These are phyloP conservation scores for Bruguiera gymnorhiza DNA, from an alignment of 345 rosid species.

Conservation along the genomic window DNA sequence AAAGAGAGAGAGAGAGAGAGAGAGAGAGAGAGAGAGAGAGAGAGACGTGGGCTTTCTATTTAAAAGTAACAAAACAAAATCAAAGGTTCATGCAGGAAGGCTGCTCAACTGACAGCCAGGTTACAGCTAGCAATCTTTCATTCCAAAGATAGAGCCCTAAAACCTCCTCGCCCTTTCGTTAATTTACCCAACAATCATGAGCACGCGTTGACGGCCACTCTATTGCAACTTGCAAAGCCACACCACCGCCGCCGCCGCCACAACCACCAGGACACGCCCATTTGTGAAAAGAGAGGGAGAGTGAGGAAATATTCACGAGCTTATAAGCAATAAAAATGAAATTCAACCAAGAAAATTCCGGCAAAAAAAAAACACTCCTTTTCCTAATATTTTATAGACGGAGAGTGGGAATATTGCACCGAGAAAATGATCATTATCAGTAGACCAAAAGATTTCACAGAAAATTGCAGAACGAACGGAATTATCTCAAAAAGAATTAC, in stretches of 20 bases:
- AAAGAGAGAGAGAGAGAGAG: no score
- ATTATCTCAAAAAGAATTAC: no score
- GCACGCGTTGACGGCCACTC: conserved; percentile 45
- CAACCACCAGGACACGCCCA: not conserved
- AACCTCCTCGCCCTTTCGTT: conserved; percentile 29
- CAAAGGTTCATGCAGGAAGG: conserved; percentile 80
- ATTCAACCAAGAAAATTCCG: not conserved
- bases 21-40: not conserved
- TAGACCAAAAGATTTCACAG: no score
- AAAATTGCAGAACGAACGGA: no score
- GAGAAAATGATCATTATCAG: no score
- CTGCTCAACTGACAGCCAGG: conserved; percentile 89
- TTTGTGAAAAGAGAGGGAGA: conserved; percentile 14
- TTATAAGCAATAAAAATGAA: no score
- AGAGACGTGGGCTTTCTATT: not conserved
- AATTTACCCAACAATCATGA: conserved; percentile 33
- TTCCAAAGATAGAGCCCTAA: conserved; percentile 52
- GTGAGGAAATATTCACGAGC: no score
- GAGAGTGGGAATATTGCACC: no score
- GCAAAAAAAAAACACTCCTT: no score
- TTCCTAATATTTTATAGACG: no score
- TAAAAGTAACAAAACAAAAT: conserved; percentile 7
- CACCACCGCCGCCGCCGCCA: not conserved
- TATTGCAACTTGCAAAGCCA: conserved; percentile 29
- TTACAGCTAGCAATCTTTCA: conserved; percentile 79